Base-by-base conservation (phyloP, 2,329 filamentous ascomycete genomes). In the Fusarium pseudograminearum region DNA sequence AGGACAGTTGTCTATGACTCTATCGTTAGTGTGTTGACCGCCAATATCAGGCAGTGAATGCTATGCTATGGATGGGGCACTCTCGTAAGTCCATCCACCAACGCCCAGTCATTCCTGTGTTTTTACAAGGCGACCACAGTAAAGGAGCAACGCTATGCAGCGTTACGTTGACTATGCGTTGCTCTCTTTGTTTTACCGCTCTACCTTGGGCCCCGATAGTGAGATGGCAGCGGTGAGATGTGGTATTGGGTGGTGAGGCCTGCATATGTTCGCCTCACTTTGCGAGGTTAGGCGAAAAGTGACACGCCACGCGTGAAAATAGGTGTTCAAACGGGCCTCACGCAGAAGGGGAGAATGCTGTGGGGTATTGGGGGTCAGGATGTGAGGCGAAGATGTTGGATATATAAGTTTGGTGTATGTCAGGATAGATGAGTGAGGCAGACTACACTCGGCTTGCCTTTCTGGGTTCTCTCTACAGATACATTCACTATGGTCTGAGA, bases 191-290 rank as follows among this genome's bases (percentile, higher is more conserved):
- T 38, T 52, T 52, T 52, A 52, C 48, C 57, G 57, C 62, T 50
- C 52, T 48, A 48, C 62, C 45, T 48, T 61, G 41, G 45, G 36
- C 51, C 15, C 40, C 18, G 36, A 41, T 38, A 52, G 53, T 45
- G 51, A 66, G 44, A 64, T 44, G 45, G 55, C 50, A 45, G 62
- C 60, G 54, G 63, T 48, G 68, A 46, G 41, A 24, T 66, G 51
- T 46, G 44, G 50, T 33, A 58, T 48, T 69, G 61, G 60, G 58
- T 56, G 41, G 59, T 46, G 58, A 71, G 55, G 64, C 67, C 64
- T 70, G 64, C 59, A 71, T 65, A 30, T 36, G 64, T 41, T 31
- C 67, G 67, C 67, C 67, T 70, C 67, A 70, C 67, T 70, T 28
- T 7, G 24, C 24, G 5, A n/a, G 12, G 41, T 18, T 47, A 53